Percentiles rank a stretch among this genome's conserved stretches.
These are phyloP conservation scores for Phytophthora agathidicida DNA, from an alignment of 352 stramenopile genomes.

Conservation along the genomic window DNA sequence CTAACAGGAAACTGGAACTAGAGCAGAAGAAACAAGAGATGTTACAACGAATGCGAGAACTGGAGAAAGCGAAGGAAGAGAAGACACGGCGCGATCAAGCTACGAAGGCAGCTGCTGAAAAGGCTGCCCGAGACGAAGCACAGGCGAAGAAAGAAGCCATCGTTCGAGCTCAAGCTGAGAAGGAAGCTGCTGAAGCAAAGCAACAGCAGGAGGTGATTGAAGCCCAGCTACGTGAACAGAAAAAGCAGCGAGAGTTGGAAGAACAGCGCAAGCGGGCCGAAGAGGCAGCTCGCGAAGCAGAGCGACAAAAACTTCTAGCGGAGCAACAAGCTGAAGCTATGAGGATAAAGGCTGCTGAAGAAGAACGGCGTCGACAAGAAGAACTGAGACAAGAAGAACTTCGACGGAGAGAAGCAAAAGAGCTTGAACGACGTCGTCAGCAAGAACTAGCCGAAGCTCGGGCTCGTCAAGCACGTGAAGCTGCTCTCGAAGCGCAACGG, in stretches of 20 bases:
- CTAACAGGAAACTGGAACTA: constrained; percentile 57
- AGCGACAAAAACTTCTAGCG: constrained; percentile 33
- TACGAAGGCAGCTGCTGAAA: constrained; percentile 42
- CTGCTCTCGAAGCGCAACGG: constrained; percentile 51
- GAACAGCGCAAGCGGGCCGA: constrained; percentile 42
- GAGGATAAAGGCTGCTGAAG: constrained; percentile 42
- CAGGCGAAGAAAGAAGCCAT: constrained; percentile 25
- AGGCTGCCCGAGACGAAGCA: constrained; percentile 27
- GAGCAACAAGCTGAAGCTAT: constrained; percentile 29
- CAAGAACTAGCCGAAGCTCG: constrained; percentile 47
- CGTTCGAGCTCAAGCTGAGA: constrained; percentile 38
- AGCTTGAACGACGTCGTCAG: constrained; percentile 50
- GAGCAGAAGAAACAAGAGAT: constrained; percentile 61
- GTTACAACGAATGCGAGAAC: constrained; percentile 54
- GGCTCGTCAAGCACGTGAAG: constrained; percentile 46
- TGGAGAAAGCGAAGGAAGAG: constrained; percentile 59
- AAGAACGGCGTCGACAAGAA: constrained; percentile 45
- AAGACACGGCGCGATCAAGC: constrained; percentile 47
- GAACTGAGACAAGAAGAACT: constrained; percentile 43
- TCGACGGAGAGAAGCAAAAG: constrained; percentile 38
- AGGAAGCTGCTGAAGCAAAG: constrained; percentile 39
- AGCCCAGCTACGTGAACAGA: constrained; percentile 37
- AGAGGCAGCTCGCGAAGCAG: constrained; percentile 39
- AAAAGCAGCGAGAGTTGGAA: constrained; percentile 57
- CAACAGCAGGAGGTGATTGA: constrained; percentile 41